Base-by-base conservation (phyloP, 2,329 filamentous ascomycete genomes). In the Aspergillus novoparasiticus region DNA sequence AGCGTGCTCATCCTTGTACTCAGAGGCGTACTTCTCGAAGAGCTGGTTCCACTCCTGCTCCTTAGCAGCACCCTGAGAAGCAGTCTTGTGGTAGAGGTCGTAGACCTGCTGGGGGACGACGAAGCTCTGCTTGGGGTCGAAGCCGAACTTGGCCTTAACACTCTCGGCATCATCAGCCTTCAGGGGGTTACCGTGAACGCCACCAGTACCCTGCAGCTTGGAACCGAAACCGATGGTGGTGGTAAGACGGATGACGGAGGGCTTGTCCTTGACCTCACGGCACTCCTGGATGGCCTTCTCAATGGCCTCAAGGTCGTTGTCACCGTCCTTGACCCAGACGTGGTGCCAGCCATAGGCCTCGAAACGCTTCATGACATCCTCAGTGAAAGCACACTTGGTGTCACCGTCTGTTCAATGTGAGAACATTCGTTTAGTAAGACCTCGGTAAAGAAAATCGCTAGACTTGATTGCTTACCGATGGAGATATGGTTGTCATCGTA, bases 401-500 rank as follows among this genome's bases (percentile, higher is more conserved):
- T 97, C 91, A 81, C 95, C 95, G 78, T 99, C 95, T 88, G 16
- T 43, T 14, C 19, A 50, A 10, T 12, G 23, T 4, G 28, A 21
- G 21, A 23, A 46, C 10, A 32, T 14, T n/a, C 12, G 12, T 12
- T 60, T 60, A 60, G 58, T 23, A 32, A 46, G 11, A 34, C 30
- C 1, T 19, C 16, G 10, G 21, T 14, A 30, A 5, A 34, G 5
- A 19, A 12, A 48, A 9, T 14, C 5, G 10, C 9, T 5, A n/a
- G 12, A 4, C 4, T 21, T 36, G 21, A 26, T 57, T 32, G 65
- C 85, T 78, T 77, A 89, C 87, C 87, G 73, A 89, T 89, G 70
- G 87, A 96, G 78, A 99, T 98, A 81, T 97, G 91, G 88, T 99
- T 99, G 86, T 99, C 95, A 78, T 99, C 95, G 82, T 94, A 99